phyloP scores from a whole-genome alignment of 202 grass and related monocot genomes.

The Dendrocalamus latiflorus region DNA sequence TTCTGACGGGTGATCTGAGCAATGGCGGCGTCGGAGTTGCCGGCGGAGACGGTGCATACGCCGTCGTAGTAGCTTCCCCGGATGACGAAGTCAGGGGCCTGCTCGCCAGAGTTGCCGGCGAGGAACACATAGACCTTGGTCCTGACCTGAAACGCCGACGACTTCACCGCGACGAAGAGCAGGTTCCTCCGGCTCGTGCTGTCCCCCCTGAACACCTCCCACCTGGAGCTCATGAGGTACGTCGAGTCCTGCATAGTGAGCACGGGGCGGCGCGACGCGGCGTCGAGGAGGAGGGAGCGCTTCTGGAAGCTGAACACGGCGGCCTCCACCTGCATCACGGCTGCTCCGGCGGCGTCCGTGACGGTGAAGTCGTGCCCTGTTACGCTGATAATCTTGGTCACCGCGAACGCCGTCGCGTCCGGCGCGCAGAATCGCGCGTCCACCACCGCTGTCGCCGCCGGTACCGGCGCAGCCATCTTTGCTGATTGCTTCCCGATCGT shows the following conservation, averaged over 20 bases:
- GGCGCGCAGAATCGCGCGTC: conserved; percentile 28
- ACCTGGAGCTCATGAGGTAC: not conserved
- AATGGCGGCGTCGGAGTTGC: conserved; percentile 1
- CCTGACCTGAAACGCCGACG: not conserved
- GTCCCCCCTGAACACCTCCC: conserved; percentile 35
- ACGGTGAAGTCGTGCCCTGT: conserved; percentile 34
- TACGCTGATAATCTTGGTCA: conserved; percentile 20
- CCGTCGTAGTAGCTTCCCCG: conserved; percentile 25
- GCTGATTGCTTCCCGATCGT: not conserved
- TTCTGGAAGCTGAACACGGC: not conserved
- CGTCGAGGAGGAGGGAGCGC: conserved; percentile 26
- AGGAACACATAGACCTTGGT: conserved; percentile 32
- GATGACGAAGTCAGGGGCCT: conserved; percentile 35
- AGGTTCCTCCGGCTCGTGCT: conserved; percentile 23
- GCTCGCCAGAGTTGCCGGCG: conserved; percentile 2
- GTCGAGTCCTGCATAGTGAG: conserved; percentile 24
- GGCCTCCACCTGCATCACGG: conserved; percentile 35
- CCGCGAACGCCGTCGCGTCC: conserved; percentile 19
- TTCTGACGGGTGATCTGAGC: conserved; percentile 41
- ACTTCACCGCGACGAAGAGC: conserved; percentile 29
- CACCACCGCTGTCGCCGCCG: not conserved
- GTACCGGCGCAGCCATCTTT: not conserved
- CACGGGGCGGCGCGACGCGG: conserved; percentile 5
- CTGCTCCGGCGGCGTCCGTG: conserved; percentile 14
- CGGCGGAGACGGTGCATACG: conserved; percentile 1